Evolutionary conservation across 2,329 filamentous ascomycete species (phyloP), one percentile per base, ranked within the genome.

Genomic region (Aspergillus amoenus): DNA sequence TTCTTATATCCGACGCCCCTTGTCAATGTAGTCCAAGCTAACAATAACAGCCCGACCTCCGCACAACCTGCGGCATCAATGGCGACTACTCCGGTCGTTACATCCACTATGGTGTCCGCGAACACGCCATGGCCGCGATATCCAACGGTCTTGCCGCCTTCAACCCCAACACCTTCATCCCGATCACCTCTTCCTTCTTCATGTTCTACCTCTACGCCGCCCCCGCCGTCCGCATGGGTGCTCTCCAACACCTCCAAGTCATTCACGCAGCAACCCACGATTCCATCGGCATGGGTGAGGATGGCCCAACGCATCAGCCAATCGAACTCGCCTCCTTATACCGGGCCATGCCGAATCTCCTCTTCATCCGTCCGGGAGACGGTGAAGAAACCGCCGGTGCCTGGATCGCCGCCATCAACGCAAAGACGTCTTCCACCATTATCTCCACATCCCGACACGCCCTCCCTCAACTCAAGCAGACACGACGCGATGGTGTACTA

Each of bases 131-230:
- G 85, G 78, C 78, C 2, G 90, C 90, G 71, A 91, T 95, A 79
- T 89, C 95, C 82, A 96, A 96, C 66, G 85, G 84, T 3, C 70
- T 88, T 4, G 84, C 85, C 0, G 85, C 85, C 1, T 87, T 78
- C 58, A 74, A 76, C 57, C 80, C 77, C 37, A 80, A 78, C 22
- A 84, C 82, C 0, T 79, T 86, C 61, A 70, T 87, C 7, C 84
- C 84, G 0, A 71, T 86, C 37, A 87, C 84, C 1, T 81, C 81
- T 0, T 79, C 78, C 4, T 87, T 86, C 72, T 85, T 86, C 74
- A 86, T 87, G 81, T 86, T 86, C 69, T 86, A 86, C 62, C 71
- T 82, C 72, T 77, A 76, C 56, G 83, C 83, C 9, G 84, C 84
- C 0, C 80, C 83, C 0, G 84, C 78, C 6, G 78, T 86, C 2